Evolutionary conservation across 1,284 basidiomycete genomes (phyloP).

Genomic region (Cryptococcus hybrid): DNA sequence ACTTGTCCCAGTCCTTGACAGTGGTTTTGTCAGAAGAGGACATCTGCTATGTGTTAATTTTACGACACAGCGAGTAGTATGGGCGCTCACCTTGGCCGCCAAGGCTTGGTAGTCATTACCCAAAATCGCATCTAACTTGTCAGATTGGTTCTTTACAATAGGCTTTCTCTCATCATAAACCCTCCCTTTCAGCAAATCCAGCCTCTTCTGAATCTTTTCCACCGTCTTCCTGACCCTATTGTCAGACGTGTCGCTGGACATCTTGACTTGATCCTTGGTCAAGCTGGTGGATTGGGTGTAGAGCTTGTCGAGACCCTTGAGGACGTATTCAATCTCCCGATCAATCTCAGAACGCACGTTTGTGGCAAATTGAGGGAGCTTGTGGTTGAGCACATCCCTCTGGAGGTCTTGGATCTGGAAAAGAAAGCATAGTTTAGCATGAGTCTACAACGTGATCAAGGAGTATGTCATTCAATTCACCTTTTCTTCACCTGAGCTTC

Average conservation of each 20-base stretch:
- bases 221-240: slow-evolving; percentile 19
- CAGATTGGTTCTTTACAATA: slow-evolving; percentile 21
- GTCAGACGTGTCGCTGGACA: slow-evolving; percentile 30
- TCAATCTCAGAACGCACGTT: slow-evolving; percentile 28
- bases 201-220: slow-evolving; percentile 19
- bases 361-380: slow-evolving; percentile 21
- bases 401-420: slow-evolving; percentile 11
- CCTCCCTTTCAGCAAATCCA: slow-evolving; percentile 18
- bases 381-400: slow-evolving; percentile 12
- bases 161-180: slow-evolving; percentile 21
- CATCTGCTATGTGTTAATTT: slow-evolving; percentile 16
- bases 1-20: slow-evolving; percentile 38
- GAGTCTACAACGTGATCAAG: slow-evolving; percentile 1
- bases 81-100: slow-evolving; percentile 27
- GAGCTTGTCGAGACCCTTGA: slow-evolving; percentile 44
- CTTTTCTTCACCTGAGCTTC: slow-evolving; percentile 26
- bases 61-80: neutral
- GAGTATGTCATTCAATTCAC: slow-evolving; percentile 21
- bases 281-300: slow-evolving; percentile 35
- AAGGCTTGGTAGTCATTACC: slow-evolving; percentile 31
- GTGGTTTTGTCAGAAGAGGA: slow-evolving; percentile 24
- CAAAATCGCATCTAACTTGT: slow-evolving; percentile 27
- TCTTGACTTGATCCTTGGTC: slow-evolving; percentile 33
- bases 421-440: neutral
- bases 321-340: slow-evolving; percentile 37